Base-by-base conservation (phyloP, 768 basidiomycete species). In the Phanerochaete sordida region DNA sequence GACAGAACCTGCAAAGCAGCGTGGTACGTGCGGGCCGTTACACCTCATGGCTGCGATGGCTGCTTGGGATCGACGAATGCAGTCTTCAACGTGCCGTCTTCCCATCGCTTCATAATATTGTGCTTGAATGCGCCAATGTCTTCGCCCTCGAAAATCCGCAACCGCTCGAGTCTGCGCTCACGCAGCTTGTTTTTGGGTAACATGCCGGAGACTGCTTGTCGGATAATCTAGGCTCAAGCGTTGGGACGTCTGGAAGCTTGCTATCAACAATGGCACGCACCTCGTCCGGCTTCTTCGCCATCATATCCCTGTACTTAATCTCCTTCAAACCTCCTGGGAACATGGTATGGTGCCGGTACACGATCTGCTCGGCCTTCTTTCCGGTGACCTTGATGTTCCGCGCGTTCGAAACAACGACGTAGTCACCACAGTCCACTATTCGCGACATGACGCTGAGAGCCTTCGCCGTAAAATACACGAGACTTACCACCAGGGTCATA, bases 171-270 rank as follows among this genome's bases (percentile, higher is more conserved):
- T 35, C 97, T 83, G 48, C 91, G 81, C 49, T 96, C 91, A 26
- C 97, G 85, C 62, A 97, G 85, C 64, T 90, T 95, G 79, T 99
- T 99, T 76, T 98, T 99, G 33, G 96, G 97, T 57, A 99, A 80
- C 97, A 99, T 99, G 67, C 96, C 93, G 12, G 96, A 91, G 3
- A 99, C 97, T 3, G 97, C 97, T 64, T 93, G 85, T 13, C 93
- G 87, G 59, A 99, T 93, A 66, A 98, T 92, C 97, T 99, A 70
- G 16, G 23, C 1, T 16, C 24, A n/a, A n/a, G 57, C 37, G 31
- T 33, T 61, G 51, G 31, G 52, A 45, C 26, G 24, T n/a, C 9
- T 15, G 23, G 26, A 39, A n/a, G 56, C 28, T 30, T 57, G 39
- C 30, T 2, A 57, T 53, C 23, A 43, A 31, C 21, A 45, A n/a